Evolutionary conservation across 805 yeast genomes (phyloP), one percentile per base, ranked within the genome.

Genomic region (Ogataea methylovora): DNA sequence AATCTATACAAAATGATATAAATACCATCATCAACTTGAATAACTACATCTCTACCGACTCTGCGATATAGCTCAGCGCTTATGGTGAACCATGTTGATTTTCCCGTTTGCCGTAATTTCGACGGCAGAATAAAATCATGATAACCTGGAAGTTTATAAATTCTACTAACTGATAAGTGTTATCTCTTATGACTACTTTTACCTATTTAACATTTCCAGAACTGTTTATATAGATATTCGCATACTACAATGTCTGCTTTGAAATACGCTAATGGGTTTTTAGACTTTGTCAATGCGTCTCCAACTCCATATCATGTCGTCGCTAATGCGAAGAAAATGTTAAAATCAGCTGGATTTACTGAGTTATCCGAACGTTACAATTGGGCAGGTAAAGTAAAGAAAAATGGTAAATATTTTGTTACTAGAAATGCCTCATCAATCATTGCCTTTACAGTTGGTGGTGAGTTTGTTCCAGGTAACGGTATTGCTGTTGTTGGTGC

Each of bases 261-360:
- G 16, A 45, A 58, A 27, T 54, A 60, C 36, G 79, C 79, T 11
- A 56, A 67, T 43, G 84, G 80, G 31, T 85, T 88, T 49, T 64
- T 88, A 32, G 67, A 73, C 29, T 90, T 82, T 52, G 79, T 92
- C 40, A 86, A 86, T 60, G 66, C 70, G 4, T 81, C 95, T 0
- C 97, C 96, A 13, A 80, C 97, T 0, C 97, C 97, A 0, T 90
- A 87, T 56, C 97, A 92, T 58, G 95, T 87, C 1, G 95, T 88
- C 8, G 70, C 73, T 32, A 70, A 73, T 18, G 76, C 79, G 29
- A 79, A 79, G 48, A 44, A 55, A n/a, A 59, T 65, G 33, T 66
- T 90, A 23, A 36, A 53, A 3, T 53, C 58, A 3, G 71, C 75
- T n/a, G 95, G 94, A 0, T 90, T 85, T 53, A 54, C 52, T 9